phyloP scores from a whole-genome alignment of 2,329 filamentous ascomycete genomes.

The Ophiosphaerella korrae region DNA sequence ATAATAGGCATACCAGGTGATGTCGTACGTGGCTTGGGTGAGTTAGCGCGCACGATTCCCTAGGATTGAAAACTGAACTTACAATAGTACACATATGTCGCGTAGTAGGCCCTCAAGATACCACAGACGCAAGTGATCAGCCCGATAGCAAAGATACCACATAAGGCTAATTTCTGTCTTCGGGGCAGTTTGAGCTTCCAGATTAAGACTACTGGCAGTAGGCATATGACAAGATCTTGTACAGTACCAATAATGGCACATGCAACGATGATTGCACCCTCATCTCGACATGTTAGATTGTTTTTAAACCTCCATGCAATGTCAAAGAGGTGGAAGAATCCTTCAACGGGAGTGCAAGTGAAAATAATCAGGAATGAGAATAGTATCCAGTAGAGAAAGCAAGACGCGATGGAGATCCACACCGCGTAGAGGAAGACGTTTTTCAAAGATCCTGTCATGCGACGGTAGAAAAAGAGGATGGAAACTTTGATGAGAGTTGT shows the following conservation, averaged over 20 bases:
- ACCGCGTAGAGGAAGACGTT: conserved; percentile 46
- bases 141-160: conserved; percentile 52
- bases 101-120: conserved; percentile 47
- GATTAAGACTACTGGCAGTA: conserved; percentile 52
- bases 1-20: conserved; percentile 48
- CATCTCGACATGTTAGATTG: conserved; percentile 45
- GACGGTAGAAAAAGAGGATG: conserved; percentile 49
- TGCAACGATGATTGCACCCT: conserved; percentile 45
- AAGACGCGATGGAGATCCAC: conserved; percentile 46
- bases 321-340: conserved; percentile 50
- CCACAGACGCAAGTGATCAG: conserved; percentile 47
- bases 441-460: conserved; percentile 46
- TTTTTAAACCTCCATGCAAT: conserved; percentile 37
- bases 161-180: conserved; percentile 52
- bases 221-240: conserved; percentile 49
- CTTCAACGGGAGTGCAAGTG: conserved; percentile 46
- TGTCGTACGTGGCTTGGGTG: conserved; percentile 41
- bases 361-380: conserved; percentile 45
- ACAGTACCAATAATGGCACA: conserved; percentile 47
- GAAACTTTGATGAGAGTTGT: conserved; percentile 37
- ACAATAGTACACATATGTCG: conserved; percentile 38
- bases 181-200: conserved; percentile 51
- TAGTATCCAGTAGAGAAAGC: conserved; percentile 45
- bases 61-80: not conserved
- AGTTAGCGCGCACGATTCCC: not conserved